These are phyloP conservation scores for Aaosphaeria pasadenensis DNA, from an alignment of 2,329 filamentous ascomycete genomes.

Conservation along the genomic window DNA sequence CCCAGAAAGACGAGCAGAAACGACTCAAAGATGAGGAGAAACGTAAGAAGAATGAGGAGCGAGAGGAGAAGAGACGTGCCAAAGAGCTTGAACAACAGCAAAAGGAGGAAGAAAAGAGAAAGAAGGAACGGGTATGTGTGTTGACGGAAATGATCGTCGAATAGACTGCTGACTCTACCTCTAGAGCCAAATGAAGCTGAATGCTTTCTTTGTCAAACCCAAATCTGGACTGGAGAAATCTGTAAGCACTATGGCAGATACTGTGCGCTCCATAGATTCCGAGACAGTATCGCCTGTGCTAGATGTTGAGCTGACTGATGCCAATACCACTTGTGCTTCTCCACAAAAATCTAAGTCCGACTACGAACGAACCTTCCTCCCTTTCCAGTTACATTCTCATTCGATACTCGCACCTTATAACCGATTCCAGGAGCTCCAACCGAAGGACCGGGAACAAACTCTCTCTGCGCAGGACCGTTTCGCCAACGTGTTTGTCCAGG, in stretches of 20 bases:
- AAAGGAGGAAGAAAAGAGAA: constrained; percentile 48
- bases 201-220: constrained; percentile 45
- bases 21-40: constrained; percentile 31
- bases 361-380: constrained; percentile 66
- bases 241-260: constrained; percentile 27
- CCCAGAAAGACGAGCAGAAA: constrained; percentile 30
- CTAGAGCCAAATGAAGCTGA: constrained; percentile 41
- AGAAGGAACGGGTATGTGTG: constrained; percentile 39
- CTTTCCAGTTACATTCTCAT: constrained; percentile 75
- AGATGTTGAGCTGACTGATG: constrained; percentile 12
- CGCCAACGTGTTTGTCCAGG: constrained; percentile 18
- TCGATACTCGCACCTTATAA: constrained; percentile 64
- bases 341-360: constrained; percentile 38
- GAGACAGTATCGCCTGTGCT: constrained; percentile 24
- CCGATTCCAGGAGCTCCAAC: constrained; percentile 23
- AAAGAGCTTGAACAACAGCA: constrained; percentile 41
- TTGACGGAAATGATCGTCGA: not conserved
- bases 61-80: constrained; percentile 38
- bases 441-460: constrained; percentile 10
- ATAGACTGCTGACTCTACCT: constrained; percentile 13
- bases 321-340: constrained; percentile 28
- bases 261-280: constrained; percentile 23
- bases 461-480: constrained; percentile 25
- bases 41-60: constrained; percentile 32
- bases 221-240: constrained; percentile 29